A percentile compares a stretch with the other conserved stretches of the same genome.
Evolutionary conservation across 73 alveolate genomes (phyloP).

Genomic region (Effrenium voratum): DNA sequence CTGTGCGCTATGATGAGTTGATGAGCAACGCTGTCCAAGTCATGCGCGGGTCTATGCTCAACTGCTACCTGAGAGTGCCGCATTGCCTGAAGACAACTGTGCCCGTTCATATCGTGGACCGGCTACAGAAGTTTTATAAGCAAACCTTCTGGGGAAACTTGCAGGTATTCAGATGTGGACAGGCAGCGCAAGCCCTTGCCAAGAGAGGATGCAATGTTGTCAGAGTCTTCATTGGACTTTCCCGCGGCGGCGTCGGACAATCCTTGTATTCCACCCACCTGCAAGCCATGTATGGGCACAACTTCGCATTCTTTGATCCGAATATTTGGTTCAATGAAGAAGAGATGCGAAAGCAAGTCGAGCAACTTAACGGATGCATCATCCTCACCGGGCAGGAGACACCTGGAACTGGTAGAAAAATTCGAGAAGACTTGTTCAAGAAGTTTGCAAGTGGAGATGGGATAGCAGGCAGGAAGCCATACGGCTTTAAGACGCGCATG

Average conservation of each 20-base stretch:
- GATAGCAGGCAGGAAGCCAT: slow-evolving; percentile 12
- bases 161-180: not conserved
- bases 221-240: slow-evolving; percentile 22
- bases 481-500: not conserved
- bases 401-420: not conserved
- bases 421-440: slow-evolving; percentile 10
- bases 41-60: not conserved
- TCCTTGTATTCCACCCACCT: not conserved
- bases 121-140: not conserved
- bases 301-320: slow-evolving; percentile 2
- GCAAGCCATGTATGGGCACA: not conserved
- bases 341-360: slow-evolving; percentile 1
- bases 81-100: not conserved
- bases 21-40: not conserved
- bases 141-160: not conserved
- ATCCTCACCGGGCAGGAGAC: slow-evolving; percentile 18
- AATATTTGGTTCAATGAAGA: slow-evolving; percentile 19
- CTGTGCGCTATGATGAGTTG: not conserved
- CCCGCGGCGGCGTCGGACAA: slow-evolving; percentile 71
- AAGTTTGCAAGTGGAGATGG: slow-evolving; percentile 1
- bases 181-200: slow-evolving; percentile 7
- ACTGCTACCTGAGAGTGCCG: not conserved
- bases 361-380: not conserved
- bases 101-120: not conserved
- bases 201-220: slow-evolving; percentile 31